phyloP scores from a whole-genome alignment of 2,329 filamentous ascomycete genomes.

The Zopfia rhizophila region DNA sequence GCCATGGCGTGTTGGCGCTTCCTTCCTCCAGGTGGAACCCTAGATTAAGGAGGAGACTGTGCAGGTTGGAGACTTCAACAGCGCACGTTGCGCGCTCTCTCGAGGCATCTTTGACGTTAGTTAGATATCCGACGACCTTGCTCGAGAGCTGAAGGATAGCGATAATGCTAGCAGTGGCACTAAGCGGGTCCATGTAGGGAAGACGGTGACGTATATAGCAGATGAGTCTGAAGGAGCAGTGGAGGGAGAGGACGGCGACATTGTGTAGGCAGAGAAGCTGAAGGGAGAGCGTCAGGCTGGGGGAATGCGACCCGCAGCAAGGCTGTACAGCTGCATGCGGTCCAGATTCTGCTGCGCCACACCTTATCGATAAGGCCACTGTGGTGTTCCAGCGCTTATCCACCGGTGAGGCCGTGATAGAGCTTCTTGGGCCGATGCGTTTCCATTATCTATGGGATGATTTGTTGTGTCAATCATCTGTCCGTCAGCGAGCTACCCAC shows the following conservation, averaged over 20 bases:
- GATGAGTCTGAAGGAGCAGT: neutral
- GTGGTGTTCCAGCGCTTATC: too few species aligned
- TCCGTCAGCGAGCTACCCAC: too few species aligned
- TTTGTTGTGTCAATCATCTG: too few species aligned
- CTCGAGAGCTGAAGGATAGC: slow-evolving; percentile 26
- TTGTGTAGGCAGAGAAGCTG: slow-evolving; percentile 4
- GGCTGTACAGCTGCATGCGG: slow-evolving; percentile 7
- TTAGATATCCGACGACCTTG: slow-evolving; percentile 24
- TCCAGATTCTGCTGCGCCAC: neutral
- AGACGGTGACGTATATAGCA: neutral
- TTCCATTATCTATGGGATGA: too few species aligned
- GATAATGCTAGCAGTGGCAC: slow-evolving; percentile 29
- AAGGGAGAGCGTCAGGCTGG: slow-evolving; percentile 5
- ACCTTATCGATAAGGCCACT: too few species aligned
- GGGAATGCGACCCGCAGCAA: slow-evolving; percentile 2
- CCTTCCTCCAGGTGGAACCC: slow-evolving; percentile 27
- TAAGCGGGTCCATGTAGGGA: slow-evolving; percentile 33
- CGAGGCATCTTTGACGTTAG: slow-evolving; percentile 29
- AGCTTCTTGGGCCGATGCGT: too few species aligned
- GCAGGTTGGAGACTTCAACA: slow-evolving; percentile 27
- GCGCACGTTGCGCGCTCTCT: slow-evolving; percentile 25
- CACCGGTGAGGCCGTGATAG: too few species aligned
- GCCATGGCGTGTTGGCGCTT: slow-evolving; percentile 24
- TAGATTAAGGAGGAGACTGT: slow-evolving; percentile 26
- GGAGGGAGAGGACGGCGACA: neutral